These are phyloP conservation scores for Trametes cingulata DNA, from an alignment of 768 basidiomycete species.

Conservation along the genomic window DNA sequence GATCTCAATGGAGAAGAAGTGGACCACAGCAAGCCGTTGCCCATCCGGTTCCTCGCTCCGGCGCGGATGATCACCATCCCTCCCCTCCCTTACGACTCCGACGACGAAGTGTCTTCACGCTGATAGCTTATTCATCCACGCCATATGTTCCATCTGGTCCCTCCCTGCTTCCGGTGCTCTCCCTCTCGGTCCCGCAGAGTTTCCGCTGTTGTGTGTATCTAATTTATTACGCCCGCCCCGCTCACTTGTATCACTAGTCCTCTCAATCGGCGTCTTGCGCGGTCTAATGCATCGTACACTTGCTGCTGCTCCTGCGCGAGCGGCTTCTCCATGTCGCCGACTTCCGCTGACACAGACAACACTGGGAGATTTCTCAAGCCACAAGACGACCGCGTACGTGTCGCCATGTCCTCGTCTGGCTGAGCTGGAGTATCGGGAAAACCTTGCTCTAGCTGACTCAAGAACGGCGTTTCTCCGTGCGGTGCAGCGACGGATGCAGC, in stretches of 20 bases:
- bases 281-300: background rate
- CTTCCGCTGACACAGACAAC: background rate
- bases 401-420: background rate
- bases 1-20: slow-evolving; percentile 17
- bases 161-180: background rate
- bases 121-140: background rate
- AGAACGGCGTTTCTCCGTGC: slow-evolving; percentile 12
- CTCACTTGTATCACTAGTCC: slow-evolving; percentile 18
- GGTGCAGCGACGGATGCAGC: slow-evolving; percentile 10
- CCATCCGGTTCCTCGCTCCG: slow-evolving; percentile 23
- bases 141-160: background rate
- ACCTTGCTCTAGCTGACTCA: background rate
- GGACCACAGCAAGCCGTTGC: slow-evolving; percentile 3
- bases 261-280: background rate
- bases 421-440: background rate
- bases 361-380: background rate
- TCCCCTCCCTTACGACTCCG: slow-evolving; percentile 26
- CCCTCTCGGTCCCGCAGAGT: background rate
- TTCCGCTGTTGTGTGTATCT: slow-evolving; percentile 17
- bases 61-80: slow-evolving; percentile 25
- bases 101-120: slow-evolving; percentile 30
- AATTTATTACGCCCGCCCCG: slow-evolving; percentile 11
- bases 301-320: background rate
- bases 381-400: background rate
- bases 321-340: background rate